Evolutionary conservation across 2,329 filamentous ascomycete species (phyloP).

Genomic region (Blastomyces silverae): DNA sequence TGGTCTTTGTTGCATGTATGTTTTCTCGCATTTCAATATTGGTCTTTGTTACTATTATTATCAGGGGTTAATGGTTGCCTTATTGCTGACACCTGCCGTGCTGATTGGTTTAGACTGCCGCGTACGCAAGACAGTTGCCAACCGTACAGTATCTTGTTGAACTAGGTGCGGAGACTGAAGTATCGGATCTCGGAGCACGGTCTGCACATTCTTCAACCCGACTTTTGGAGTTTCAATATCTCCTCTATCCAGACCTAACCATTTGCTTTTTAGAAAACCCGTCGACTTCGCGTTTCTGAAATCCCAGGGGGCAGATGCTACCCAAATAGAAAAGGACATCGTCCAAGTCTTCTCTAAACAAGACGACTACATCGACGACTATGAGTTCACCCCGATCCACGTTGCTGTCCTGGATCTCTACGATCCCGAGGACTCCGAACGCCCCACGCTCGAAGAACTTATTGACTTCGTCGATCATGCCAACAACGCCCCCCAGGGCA

Average conservation of each 20-base stretch:
- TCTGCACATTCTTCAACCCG: constrained; percentile 4
- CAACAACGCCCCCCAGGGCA: constrained; percentile 20
- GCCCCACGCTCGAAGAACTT: constrained; percentile 20
- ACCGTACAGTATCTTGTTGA: constrained; percentile 20
- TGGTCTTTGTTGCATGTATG: constrained; percentile 22
- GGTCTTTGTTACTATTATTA: neutral
- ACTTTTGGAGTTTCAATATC: neutral
- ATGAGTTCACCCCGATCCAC: constrained; percentile 21
- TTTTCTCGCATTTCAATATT: neutral
- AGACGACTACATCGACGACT: constrained; percentile 20
- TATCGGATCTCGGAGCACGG: constrained; percentile 18
- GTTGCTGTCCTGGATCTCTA: constrained; percentile 21
- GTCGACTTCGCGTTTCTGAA: constrained; percentile 21
- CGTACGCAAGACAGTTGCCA: constrained; percentile 20
- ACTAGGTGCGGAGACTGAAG: constrained; percentile 20
- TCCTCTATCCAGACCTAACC: neutral
- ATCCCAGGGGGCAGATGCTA: constrained; percentile 16
- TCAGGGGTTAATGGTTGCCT: neutral
- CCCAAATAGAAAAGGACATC: constrained; percentile 18
- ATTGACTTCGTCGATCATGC: constrained; percentile 20
- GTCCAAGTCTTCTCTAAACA: constrained; percentile 20
- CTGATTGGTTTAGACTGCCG: constrained; percentile 18
- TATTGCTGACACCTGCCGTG: neutral
- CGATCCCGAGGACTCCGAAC: constrained; percentile 18
- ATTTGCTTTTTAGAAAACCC: constrained; percentile 15